Conservation (phyloP, 169 alveolate genomes). For the Cryptosporidium felis region DNA sequence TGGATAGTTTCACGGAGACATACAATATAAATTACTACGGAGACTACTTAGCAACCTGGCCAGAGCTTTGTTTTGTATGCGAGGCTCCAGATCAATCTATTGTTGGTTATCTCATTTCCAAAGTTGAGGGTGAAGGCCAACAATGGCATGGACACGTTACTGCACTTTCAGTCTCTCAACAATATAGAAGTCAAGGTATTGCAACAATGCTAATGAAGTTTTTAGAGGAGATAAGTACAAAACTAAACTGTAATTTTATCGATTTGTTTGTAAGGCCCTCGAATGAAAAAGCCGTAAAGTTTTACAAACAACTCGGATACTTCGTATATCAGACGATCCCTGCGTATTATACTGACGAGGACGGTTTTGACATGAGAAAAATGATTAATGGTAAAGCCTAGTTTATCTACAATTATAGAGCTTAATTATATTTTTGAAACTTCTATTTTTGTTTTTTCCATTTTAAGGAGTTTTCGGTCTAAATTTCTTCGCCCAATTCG, state of each 20-base stretch:
- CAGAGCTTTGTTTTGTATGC: slow-evolving; percentile 90
- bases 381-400: background rate
- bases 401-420: background rate
- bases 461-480: background rate
- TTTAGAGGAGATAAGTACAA: slow-evolving; percentile 88
- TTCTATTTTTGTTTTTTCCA: background rate
- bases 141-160: slow-evolving; percentile 97
- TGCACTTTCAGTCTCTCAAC: slow-evolving; percentile 95
- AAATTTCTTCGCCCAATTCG: background rate
- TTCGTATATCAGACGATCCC: slow-evolving; percentile 83
- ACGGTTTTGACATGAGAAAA: slow-evolving; percentile 89
- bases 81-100: slow-evolving; percentile 87
- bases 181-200: slow-evolving; percentile 89
- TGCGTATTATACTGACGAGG: slow-evolving; percentile 91
- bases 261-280: slow-evolving; percentile 93
- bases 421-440: background rate
- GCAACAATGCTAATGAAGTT: slow-evolving; percentile 90
- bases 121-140: slow-evolving; percentile 89
- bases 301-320: slow-evolving; percentile 91
- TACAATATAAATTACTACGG: slow-evolving; percentile 89
- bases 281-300: slow-evolving; percentile 88
- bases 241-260: slow-evolving; percentile 88
- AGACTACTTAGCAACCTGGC: slow-evolving; percentile 90
- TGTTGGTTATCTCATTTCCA: slow-evolving; percentile 91
- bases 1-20: slow-evolving; percentile 92